Percentiles rank a stretch among this genome's conserved stretches.
phyloP scores from a whole-genome alignment of 1,284 basidiomycete genomes.

The Heterobasidion occidentale region DNA sequence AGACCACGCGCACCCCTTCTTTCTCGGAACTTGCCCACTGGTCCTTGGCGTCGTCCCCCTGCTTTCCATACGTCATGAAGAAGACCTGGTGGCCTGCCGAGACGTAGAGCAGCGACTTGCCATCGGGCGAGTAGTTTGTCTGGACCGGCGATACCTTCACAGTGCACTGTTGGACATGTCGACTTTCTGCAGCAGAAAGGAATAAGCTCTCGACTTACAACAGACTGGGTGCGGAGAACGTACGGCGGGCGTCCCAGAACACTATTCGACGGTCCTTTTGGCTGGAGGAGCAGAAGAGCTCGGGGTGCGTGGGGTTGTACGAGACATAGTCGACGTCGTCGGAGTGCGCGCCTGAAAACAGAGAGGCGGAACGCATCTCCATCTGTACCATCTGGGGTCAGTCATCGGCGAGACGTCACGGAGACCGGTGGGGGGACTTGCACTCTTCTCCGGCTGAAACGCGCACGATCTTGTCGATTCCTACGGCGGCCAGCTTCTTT shows the following conservation, averaged over 20 bases:
- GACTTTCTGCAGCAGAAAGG: constrained; percentile 44
- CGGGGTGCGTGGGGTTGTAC: constrained; percentile 78
- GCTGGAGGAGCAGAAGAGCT: constrained; percentile 70
- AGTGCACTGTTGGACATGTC: constrained; percentile 48
- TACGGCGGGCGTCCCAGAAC: constrained; percentile 80
- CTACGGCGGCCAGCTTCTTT: constrained; percentile 67
- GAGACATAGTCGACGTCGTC: constrained; percentile 71
- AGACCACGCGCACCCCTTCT: constrained; percentile 34
- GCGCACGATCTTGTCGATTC: constrained; percentile 69
- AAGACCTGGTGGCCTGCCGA: constrained; percentile 49
- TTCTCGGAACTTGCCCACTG: constrained; percentile 48
- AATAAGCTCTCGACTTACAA: not conserved
- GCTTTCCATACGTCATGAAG: constrained; percentile 47
- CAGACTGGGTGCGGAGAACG: constrained; percentile 18
- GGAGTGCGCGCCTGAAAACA: constrained; percentile 59
- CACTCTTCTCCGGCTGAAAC: constrained; percentile 71
- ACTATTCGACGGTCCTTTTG: constrained; percentile 64
- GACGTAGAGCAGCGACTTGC: constrained; percentile 53
- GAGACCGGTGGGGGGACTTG: constrained; percentile 24
- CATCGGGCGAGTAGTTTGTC: constrained; percentile 66
- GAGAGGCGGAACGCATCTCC: constrained; percentile 53
- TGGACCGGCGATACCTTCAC: constrained; percentile 52
- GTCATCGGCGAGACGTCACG: not conserved
- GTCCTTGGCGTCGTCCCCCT: constrained; percentile 50
- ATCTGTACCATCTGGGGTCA: constrained; percentile 39